Conservation (phyloP, 768 basidiomycete species). For the Lactifluus subvellereus region DNA sequence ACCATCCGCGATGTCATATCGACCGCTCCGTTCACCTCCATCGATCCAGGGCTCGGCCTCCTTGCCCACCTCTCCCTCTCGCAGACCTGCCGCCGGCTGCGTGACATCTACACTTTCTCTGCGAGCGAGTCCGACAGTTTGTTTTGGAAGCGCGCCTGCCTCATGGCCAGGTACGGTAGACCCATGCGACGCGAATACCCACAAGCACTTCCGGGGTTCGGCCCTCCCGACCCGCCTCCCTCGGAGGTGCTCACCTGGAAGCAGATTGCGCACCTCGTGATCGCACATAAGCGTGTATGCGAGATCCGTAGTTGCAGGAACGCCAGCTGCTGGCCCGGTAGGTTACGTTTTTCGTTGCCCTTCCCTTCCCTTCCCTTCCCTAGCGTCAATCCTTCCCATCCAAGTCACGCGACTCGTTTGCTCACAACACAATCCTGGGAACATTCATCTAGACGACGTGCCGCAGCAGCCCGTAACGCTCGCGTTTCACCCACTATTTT, state of each 20-base stretch:
- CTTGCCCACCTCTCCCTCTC: conserved; percentile 22
- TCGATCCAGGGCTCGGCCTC: conserved; percentile 19
- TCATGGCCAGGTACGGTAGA: conserved; percentile 20
- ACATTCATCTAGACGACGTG: conserved; percentile 4
- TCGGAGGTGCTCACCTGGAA: conserved; percentile 21
- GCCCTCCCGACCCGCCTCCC: background rate
- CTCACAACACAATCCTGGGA: background rate
- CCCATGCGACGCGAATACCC: conserved; percentile 24
- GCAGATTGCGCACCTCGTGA: conserved; percentile 19
- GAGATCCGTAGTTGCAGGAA: conserved; percentile 26
- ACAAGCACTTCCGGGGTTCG: conserved; percentile 5
- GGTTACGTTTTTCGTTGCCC: conserved; percentile 8
- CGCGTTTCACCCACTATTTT: conserved; percentile 24
- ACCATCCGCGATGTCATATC: conserved; percentile 24
- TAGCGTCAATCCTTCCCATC: background rate
- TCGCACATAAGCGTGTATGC: conserved; percentile 18
- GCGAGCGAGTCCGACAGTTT: conserved; percentile 12
- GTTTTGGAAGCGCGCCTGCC: conserved; percentile 24
- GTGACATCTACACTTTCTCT: conserved; percentile 19
- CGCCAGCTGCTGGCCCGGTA: conserved; percentile 21
- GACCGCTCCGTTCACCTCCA: conserved; percentile 4
- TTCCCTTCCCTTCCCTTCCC: background rate
- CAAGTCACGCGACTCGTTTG: background rate
- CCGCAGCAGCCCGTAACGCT: conserved; percentile 13
- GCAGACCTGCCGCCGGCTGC: conserved; percentile 16